Evolutionary conservation across 345 rosid genomes (phyloP).

Genomic region (Litchi chinensis): DNA sequence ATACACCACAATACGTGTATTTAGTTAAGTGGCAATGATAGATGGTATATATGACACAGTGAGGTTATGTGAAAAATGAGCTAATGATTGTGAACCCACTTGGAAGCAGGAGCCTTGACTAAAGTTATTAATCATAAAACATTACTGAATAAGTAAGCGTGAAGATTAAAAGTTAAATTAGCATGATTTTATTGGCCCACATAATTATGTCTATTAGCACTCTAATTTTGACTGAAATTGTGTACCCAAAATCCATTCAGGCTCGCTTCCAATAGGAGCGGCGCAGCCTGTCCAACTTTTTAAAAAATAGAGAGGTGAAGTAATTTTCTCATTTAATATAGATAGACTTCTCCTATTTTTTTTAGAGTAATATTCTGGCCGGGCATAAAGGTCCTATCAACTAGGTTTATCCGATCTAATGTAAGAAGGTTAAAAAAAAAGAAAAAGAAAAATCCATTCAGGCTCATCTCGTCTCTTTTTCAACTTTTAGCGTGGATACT

Average conservation of each 20-base stretch:
- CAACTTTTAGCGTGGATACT: not conserved
- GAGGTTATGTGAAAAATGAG: slow-evolving; percentile 10
- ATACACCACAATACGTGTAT: not conserved
- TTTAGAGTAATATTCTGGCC: too few species aligned
- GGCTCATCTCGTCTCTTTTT: too few species aligned
- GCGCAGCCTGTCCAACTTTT: too few species aligned
- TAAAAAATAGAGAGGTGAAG: too few species aligned
- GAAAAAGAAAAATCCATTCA: not conserved
- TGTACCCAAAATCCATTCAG: not conserved
- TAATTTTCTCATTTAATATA: too few species aligned
- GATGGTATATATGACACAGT: not conserved
- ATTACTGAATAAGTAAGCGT: slow-evolving; percentile 15
- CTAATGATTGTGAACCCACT: slow-evolving; percentile 22
- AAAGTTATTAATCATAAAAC: not conserved
- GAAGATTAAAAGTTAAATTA: slow-evolving; percentile 24
- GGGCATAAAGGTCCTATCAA: too few species aligned
- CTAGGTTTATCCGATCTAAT: too few species aligned
- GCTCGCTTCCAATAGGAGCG: too few species aligned
- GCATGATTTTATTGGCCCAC: slow-evolving; percentile 30
- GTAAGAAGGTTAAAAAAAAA: too few species aligned
- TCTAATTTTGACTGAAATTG: slow-evolving; percentile 9
- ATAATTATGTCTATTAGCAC: slow-evolving; percentile 29
- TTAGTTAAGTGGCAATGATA: not conserved
- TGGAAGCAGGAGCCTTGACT: slow-evolving; percentile 13
- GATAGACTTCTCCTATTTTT: too few species aligned